These are phyloP conservation scores for Apiospora aurea DNA, from an alignment of 2,329 filamentous ascomycete species.

Conservation along the genomic window DNA sequence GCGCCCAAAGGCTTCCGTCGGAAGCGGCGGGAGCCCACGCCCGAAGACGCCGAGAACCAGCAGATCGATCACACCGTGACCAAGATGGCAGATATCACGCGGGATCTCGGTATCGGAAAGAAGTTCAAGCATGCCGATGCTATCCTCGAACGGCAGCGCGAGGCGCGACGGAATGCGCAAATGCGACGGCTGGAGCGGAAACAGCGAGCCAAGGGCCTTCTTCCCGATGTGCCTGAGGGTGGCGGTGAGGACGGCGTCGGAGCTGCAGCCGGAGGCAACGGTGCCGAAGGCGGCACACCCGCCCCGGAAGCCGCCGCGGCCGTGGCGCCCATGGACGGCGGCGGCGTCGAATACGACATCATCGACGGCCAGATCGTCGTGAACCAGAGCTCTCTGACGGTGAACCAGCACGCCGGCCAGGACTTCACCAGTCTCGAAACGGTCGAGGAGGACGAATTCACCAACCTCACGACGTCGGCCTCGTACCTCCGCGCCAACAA, in stretches of 20 bases:
- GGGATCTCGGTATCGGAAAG: conserved; percentile 74
- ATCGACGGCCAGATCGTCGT: conserved; percentile 77
- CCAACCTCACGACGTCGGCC: conserved; percentile 71
- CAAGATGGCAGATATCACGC: conserved; percentile 76
- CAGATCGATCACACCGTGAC: conserved; percentile 70
- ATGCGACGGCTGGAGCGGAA: conserved; percentile 50
- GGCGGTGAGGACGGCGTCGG: conserved; percentile 29
- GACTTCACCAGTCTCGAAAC: conserved; percentile 61
- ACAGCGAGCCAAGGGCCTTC: conserved; percentile 39
- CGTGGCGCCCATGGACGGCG: conserved; percentile 38
- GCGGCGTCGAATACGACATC: conserved; percentile 54
- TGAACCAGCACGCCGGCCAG: conserved; percentile 71
- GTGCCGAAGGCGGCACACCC: conserved; percentile 30
- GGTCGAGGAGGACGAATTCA: conserved; percentile 81
- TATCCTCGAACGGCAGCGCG: conserved; percentile 71
- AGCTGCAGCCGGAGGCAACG: conserved; percentile 35
- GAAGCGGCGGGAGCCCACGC: conserved; percentile 58
- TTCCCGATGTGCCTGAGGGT: conserved; percentile 27
- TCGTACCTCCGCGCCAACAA: conserved; percentile 70
- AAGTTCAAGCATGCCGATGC: conserved; percentile 78
- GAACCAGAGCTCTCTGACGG: conserved; percentile 70
- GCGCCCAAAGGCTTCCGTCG: conserved; percentile 37
- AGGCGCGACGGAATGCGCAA: conserved; percentile 43
- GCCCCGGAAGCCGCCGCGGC: conserved; percentile 33
- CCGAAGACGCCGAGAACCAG: conserved; percentile 68